Evolutionary conservation across 352 stramenopile species (phyloP), one percentile per base, ranked within the genome.

Genomic region (Halophytophthora batemanensis): DNA sequence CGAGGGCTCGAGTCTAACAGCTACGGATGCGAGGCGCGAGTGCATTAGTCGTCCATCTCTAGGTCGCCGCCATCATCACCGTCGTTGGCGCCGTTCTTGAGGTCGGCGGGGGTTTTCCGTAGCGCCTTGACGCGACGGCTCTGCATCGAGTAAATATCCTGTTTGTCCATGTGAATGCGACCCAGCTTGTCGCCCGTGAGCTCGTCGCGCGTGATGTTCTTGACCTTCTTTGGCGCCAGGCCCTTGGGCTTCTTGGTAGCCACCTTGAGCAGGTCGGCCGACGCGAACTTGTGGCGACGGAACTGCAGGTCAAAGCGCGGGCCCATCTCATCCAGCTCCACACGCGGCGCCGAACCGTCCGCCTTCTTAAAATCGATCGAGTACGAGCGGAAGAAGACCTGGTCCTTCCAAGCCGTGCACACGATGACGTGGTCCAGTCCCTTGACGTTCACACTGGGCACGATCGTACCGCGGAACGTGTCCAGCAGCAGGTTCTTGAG

Each of bases 151-250:
- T 97, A 97, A 59, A 99, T 86, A 77, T 99, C 90, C 77, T 99
- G 96, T 64, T 90, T 93, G 38, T 98, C 95, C 51, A 99, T 79
- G 82, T 99, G 97, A 74, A 99, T 90, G 58, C 95, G 89, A 56
- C 96, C 97, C 54, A 99, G 72, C 64, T 97, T 99, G 77, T 99
- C 96, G 61, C 97, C 96, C 70, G 98, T 98, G 43, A 98, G 74
- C 65, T 98, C 98, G 55, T 98, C 97, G 68, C 76, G 75, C 66
- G 96, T 95, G 64, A 99, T 97, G 67, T 97, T 98, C 86, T 99
- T 99, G 68, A 98, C 88, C 85, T 98, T 98, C 77, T 97, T 98
- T 19, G 86, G 72, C 45, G 92, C 84, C 41, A 96, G 61, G 44
- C 81, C 86, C 77, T 95, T 96, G 10, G 86, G 81, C 59, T 96